Base-by-base conservation (phyloP, 2,329 filamentous ascomycete genomes). In the Lasiodiplodia citricola region DNA sequence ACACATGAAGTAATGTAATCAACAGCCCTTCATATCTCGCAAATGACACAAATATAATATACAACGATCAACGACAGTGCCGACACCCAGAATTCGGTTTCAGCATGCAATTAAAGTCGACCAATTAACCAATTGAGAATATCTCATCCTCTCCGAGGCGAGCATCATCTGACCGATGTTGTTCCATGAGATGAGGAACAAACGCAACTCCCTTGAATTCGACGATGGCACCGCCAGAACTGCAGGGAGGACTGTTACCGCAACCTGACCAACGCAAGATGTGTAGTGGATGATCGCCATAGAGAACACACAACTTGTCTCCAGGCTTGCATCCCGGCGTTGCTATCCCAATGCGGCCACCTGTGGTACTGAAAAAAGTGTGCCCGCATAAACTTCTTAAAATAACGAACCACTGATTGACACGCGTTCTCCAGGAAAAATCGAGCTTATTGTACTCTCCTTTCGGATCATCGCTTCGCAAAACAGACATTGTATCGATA, bases 381-480 rank as follows among this genome's bases (percentile, higher is more conserved):
- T 56, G 10, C 18, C 54, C 54, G 5, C 7, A 4, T n/a, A 37
- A 2, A 18, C 2, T 0, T 23, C 11, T 31, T 5, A 56, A 56
- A 4, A 0, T 1, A 31, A 3, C 1, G 14, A 28, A 8, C 23
- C 10, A 18, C 3, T n/a, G 2, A 28, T 2, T 0, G 5, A 13
- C 28, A 28, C 0, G 16, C 3, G 7, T 7, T 10, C 3, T 0
- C 52, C 52, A 4, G 8, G 52, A 4, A 37, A 21, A 8, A 1
- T 21, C 28, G 35, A 55, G 28, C 1, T 8, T 3, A 13, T 0
- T 4, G 25, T n/a, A 18, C 2, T n/a, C 7, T 14, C 3, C 2
- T 2, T 1, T 0, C 2, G 52, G 18, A 55, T 55, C 3, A 0
- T 31, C 16, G 28, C 28, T 55, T 3, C 18, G n/a, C 1, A n/a